Percentiles rank a stretch among this genome's conserved stretches.
These are phyloP conservation scores for Clonostachys sp. DNA, from an alignment of 2,329 filamentous ascomycete genomes.

Conservation along the genomic window DNA sequence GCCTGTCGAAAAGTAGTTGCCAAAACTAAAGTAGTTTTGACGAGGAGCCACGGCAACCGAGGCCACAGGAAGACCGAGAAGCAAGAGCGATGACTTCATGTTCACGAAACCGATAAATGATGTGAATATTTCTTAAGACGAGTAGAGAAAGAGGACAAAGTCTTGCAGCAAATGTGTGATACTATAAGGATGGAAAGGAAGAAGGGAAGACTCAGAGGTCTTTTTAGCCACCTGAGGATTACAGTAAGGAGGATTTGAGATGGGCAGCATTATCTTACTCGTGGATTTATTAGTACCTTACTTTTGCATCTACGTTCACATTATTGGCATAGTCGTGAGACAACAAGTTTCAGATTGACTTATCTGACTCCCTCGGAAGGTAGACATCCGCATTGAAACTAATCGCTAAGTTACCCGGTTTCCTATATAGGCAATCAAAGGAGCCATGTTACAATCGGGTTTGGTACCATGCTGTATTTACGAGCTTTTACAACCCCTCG, in stretches of 20 bases:
- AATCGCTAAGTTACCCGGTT: not conserved
- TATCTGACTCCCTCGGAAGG: not conserved
- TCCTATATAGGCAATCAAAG: not conserved
- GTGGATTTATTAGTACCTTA: not conserved
- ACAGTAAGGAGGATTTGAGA: not conserved
- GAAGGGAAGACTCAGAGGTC: not conserved
- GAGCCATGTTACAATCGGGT: too few species aligned
- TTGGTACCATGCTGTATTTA: too few species aligned
- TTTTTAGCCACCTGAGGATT: not conserved
- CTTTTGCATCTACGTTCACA: not conserved
- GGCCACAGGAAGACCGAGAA: not conserved
- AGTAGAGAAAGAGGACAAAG: not conserved
- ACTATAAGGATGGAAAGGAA: not conserved
- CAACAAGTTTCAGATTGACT: not conserved
- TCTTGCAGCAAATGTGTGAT: not conserved
- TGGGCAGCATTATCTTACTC: not conserved
- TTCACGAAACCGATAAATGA: not conserved
- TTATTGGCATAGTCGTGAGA: not conserved
- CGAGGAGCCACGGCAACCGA: not conserved
- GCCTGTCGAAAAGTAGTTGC: not conserved
- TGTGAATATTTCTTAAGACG: not conserved
- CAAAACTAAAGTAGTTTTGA: not conserved
- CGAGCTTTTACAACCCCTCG: too few species aligned
- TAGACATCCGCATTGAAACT: not conserved
- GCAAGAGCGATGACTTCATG: not conserved